Evolutionary conservation across 495 filamentous ascomycete genomes (phyloP), one percentile per base, ranked within the genome.

Genomic region (Talaromyces adpressus): DNA sequence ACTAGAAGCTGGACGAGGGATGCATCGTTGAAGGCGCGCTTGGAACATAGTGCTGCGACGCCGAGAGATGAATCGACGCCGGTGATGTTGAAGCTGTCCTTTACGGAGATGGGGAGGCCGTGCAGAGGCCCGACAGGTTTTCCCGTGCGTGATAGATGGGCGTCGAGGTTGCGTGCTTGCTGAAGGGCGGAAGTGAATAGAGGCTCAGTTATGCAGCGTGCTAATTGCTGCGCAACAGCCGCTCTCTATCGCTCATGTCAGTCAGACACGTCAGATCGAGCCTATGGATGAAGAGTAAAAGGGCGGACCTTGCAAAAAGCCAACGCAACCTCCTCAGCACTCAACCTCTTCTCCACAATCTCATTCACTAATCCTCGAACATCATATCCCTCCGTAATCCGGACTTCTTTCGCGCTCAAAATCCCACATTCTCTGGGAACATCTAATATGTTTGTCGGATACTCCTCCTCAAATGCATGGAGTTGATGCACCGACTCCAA

Each of bases 191-290:
- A 64, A 14, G 79, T 70, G 16, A 87, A 85, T 36, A 91, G 77
- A 2, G 90, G 77, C 71, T 91, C 87, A 4, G 87, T 88, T 57
- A 87, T 70, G 69, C 87, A 89, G 67, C 84, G 82, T 27, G 76
- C 81, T 29, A 32, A 25, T 32, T 60, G 58, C 8, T 60, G 25
- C 30, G 27, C 56, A 5, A 34, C 36, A 32, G 56, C 56, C 3
- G 52, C 11, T 56, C 52, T 56, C 52, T 56, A 52, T 29, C 20
- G 1, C 9, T 5, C 8, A 53, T 7, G 1, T 53, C 23, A 56
- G 11, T 9, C n/a, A 18, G 2, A 54, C 16, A 16, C 0, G 36
- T 16, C 11, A 41, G 4, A 22, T 7, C n/a, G 5, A 29, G n/a
- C 4, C 20, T 27, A 7, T 3, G 23, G 14, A n/a, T 22, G 16